These are phyloP conservation scores for Magnaporthales sp. DNA, from an alignment of 2,329 filamentous ascomycete genomes.

Conservation along the genomic window DNA sequence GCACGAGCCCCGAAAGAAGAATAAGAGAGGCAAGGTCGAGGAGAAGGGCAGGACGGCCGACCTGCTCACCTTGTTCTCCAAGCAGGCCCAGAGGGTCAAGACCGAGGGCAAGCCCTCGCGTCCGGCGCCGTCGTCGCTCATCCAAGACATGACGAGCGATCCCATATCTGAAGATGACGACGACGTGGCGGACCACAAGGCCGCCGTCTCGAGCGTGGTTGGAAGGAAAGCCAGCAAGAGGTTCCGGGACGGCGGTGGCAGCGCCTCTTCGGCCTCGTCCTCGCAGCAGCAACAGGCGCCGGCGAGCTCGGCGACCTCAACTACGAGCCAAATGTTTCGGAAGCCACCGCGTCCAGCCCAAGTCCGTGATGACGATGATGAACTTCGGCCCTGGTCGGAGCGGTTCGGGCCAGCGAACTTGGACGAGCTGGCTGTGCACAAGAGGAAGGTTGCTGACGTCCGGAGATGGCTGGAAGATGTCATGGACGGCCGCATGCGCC, in stretches of 20 bases:
- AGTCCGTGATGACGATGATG: slow-evolving; percentile 28
- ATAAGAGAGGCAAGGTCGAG: slow-evolving; percentile 13
- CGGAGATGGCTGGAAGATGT: slow-evolving; percentile 73
- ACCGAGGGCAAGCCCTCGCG: slow-evolving; percentile 11
- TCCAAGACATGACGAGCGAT: slow-evolving; percentile 44
- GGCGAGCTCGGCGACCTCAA: slow-evolving; percentile 10
- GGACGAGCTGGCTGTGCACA: slow-evolving; percentile 86
- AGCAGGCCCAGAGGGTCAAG: slow-evolving; percentile 43
- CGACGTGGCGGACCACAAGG: slow-evolving; percentile 41
- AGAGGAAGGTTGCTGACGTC: slow-evolving; percentile 86
- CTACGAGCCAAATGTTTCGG: slow-evolving; percentile 43
- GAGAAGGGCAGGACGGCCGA: slow-evolving; percentile 46
- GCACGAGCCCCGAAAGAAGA: slow-evolving; percentile 36
- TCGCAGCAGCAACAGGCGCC: slow-evolving; percentile 12
- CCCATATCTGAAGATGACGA: slow-evolving; percentile 55
- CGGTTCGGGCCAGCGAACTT: slow-evolving; percentile 67
- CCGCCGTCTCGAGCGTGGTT: slow-evolving; percentile 44
- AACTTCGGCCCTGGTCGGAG: slow-evolving; percentile 77
- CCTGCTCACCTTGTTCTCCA: slow-evolving; percentile 51
- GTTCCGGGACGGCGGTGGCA: slow-evolving; percentile 26
- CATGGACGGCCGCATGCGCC: slow-evolving; percentile 52
- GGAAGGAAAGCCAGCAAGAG: slow-evolving; percentile 48
- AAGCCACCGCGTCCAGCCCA: slow-evolving; percentile 27
- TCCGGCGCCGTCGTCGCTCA: slow-evolving; percentile 15
- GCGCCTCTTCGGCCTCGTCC: slow-evolving; percentile 9